phyloP scores from a whole-genome alignment of 2,329 filamentous ascomycete genomes.

The Graphilbum ipis-grandicollis region DNA sequence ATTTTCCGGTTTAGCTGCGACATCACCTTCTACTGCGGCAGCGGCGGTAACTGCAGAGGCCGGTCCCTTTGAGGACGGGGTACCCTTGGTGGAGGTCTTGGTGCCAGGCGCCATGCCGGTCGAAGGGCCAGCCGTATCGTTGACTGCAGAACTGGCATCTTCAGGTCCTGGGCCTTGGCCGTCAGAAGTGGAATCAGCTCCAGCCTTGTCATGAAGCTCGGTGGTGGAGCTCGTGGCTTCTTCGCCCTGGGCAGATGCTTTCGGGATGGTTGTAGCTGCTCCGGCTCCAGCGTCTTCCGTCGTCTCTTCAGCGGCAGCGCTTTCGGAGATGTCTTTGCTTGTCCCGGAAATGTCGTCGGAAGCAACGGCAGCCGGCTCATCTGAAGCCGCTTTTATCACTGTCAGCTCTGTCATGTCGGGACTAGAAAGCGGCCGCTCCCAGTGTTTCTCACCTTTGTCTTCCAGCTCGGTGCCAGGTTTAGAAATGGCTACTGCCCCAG shows the following conservation, averaged over 20 bases:
- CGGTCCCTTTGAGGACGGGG: not conserved
- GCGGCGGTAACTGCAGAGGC: conserved; percentile 1
- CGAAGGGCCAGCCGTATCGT: not conserved
- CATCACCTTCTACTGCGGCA: conserved; percentile 6
- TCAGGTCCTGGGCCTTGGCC: too few species aligned
- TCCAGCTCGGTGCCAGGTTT: too few species aligned
- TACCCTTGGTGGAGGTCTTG: not conserved
- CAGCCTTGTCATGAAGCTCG: too few species aligned
- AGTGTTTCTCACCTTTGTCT: too few species aligned
- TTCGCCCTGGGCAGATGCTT: not conserved
- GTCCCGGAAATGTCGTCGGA: too few species aligned
- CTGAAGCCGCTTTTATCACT: too few species aligned
- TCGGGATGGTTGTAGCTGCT: conserved; percentile 3
- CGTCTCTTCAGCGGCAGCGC: not conserved
- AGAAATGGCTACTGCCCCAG: too few species aligned
- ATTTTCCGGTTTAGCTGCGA: not conserved
- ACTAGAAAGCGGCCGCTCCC: too few species aligned
- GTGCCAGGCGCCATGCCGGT: not conserved
- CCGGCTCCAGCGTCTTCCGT: not conserved
- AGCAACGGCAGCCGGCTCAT: too few species aligned
- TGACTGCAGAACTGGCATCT: not conserved
- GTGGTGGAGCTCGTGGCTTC: not conserved
- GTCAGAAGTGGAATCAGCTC: too few species aligned
- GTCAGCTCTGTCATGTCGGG: too few species aligned
- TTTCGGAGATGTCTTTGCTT: not conserved